These are phyloP conservation scores for Clausena lansium DNA, from an alignment of 345 rosid genomes.

Conservation along the genomic window DNA sequence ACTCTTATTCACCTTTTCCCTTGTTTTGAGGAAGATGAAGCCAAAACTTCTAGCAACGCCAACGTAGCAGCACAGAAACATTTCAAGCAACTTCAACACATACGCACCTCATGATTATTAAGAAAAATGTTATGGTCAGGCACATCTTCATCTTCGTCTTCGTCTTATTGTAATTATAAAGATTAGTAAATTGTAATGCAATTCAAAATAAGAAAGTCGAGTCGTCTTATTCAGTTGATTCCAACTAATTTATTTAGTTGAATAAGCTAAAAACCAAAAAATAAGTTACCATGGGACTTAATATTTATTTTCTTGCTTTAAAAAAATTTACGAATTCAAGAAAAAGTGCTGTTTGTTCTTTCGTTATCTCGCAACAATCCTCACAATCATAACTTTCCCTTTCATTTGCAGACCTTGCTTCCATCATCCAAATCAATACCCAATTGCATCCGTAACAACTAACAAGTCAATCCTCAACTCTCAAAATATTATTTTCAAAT, in stretches of 20 bases:
- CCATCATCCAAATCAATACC: background rate
- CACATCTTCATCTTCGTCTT: background rate
- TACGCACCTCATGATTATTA: background rate
- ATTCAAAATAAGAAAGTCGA: no score
- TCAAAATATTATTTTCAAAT: background rate
- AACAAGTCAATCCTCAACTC: background rate
- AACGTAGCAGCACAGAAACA: conserved; percentile 22
- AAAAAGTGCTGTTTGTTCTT: no score
- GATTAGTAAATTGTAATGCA: no score
- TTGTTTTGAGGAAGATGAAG: background rate
- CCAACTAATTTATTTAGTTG: no score
- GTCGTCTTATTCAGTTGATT: no score
- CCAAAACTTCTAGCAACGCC: background rate
- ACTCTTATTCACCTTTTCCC: conserved; percentile 6
- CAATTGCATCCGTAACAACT: background rate
- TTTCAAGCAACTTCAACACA: conserved; percentile 21
- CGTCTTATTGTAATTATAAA: no score
- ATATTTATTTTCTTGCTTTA: no score
- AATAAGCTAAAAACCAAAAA: no score
- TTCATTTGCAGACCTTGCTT: background rate
- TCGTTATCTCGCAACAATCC: no score
- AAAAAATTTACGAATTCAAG: no score
- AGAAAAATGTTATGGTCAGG: background rate
- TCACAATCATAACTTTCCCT: background rate
- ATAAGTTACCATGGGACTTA: no score